Conservation (phyloP, 2,329 filamentous ascomycete genomes). For the Tetracladium maxilliforme region DNA sequence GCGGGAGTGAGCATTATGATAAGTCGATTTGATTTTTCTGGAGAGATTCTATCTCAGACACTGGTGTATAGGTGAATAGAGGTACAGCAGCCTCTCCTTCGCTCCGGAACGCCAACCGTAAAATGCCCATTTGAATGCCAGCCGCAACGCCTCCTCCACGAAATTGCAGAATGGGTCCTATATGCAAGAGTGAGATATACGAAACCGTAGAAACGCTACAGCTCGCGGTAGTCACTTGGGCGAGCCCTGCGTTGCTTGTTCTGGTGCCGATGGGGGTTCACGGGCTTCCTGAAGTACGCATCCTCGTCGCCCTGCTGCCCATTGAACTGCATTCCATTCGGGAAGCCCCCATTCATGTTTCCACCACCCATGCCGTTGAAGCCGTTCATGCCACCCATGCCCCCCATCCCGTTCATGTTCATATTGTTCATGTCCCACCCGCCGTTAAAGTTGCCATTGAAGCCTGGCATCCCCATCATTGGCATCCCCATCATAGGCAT, state of each 20-base stretch:
- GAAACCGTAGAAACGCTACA: too few species aligned
- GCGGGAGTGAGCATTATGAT: too few species aligned
- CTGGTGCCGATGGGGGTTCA: conserved; percentile 85
- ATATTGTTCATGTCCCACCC: conserved; percentile 20
- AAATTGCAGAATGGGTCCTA: too few species aligned
- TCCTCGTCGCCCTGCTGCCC: conserved; percentile 65
- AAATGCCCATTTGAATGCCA: too few species aligned
- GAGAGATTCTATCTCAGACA: too few species aligned
- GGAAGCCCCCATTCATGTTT: conserved; percentile 11
- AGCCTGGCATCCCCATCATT: conserved; percentile 5
- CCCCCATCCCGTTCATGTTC: conserved; percentile 12
- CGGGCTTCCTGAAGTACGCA: conserved; percentile 88
- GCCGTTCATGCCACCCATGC: conserved; percentile 24
- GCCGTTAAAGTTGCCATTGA: conserved; percentile 12
- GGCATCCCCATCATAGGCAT: conserved; percentile 8
- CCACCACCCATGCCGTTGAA: conserved; percentile 17
- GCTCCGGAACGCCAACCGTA: too few species aligned
- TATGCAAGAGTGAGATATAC: too few species aligned
- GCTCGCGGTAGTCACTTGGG: conserved; percentile 81
- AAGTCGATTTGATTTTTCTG: too few species aligned
- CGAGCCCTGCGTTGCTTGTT: conserved; percentile 66
- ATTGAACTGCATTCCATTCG: too few species aligned
- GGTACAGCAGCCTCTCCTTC: too few species aligned
- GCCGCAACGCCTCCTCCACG: too few species aligned
- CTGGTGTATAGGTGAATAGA: too few species aligned